phyloP scores from a whole-genome alignment of 2,329 filamentous ascomycete genomes.

The Amphichorda felina region DNA sequence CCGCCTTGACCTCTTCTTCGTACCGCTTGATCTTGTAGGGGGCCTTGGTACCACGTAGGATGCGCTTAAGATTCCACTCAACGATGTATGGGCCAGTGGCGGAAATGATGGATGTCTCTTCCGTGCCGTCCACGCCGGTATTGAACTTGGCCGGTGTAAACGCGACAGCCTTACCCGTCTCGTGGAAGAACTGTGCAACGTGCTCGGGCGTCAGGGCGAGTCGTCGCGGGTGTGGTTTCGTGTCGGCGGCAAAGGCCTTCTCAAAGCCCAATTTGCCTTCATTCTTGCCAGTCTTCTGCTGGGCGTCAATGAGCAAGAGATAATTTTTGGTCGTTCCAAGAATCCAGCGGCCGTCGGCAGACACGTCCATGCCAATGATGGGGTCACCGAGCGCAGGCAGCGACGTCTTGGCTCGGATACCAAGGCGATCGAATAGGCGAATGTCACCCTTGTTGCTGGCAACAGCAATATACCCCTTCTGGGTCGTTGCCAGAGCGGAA shows the following conservation, averaged over 20 bases:
- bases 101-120: slow-evolving; percentile 91
- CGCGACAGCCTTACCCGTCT: slow-evolving; percentile 73
- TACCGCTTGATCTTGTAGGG: slow-evolving; percentile 97
- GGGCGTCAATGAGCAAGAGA: slow-evolving; percentile 79
- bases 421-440: slow-evolving; percentile 88
- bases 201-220: slow-evolving; percentile 82
- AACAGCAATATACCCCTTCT: slow-evolving; percentile 93
- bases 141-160: slow-evolving; percentile 96
- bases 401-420: slow-evolving; percentile 94
- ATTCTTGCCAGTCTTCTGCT: slow-evolving; percentile 90
- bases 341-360: slow-evolving; percentile 91
- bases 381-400: slow-evolving; percentile 91
- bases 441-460: slow-evolving; percentile 98
- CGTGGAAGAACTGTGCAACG: slow-evolving; percentile 93
- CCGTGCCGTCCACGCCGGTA: slow-evolving; percentile 57
- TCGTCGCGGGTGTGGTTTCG: slow-evolving; percentile 85
- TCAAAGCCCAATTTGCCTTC: slow-evolving; percentile 98
- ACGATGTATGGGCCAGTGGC: slow-evolving; percentile 95
- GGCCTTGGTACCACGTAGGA: slow-evolving; percentile 68
- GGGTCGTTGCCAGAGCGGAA: slow-evolving; percentile 84
- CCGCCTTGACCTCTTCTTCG: slow-evolving; percentile 87
- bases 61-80: slow-evolving; percentile 90
- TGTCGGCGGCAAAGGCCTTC: slow-evolving; percentile 80
- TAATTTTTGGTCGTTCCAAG: slow-evolving; percentile 91
- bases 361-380: slow-evolving; percentile 90